These are phyloP conservation scores for Cyclotella choctawhatcheeana DNA, from an alignment of 108 stramenopile species.

Conservation along the genomic window DNA sequence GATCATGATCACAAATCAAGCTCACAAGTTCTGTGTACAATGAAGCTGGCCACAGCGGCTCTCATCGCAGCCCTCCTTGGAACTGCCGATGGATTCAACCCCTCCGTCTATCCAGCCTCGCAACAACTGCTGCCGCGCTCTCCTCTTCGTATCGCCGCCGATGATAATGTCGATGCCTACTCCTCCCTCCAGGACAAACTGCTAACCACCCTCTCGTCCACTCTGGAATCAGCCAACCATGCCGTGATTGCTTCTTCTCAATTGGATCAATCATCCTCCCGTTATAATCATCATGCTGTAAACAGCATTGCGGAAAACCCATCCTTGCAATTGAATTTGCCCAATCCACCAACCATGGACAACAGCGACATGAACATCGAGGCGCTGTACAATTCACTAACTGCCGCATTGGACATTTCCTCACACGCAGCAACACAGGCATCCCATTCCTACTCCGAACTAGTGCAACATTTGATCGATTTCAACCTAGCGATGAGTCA, in stretches of 20 bases:
- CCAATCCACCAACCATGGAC: too few species aligned
- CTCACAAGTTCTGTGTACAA: too few species aligned
- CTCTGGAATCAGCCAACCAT: slow-evolving; percentile 10
- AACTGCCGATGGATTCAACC: background rate
- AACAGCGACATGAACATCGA: slow-evolving; percentile 1
- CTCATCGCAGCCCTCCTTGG: background rate
- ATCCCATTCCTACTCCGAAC: background rate
- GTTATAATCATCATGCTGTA: background rate
- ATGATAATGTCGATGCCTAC: too few species aligned
- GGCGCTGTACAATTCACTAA: background rate
- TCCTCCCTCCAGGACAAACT: slow-evolving; percentile 2
- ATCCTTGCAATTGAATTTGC: background rate
- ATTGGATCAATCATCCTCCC: background rate
- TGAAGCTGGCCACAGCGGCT: background rate
- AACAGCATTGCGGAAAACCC: background rate
- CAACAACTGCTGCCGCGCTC: background rate
- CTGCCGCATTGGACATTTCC: slow-evolving; percentile 9
- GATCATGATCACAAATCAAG: too few species aligned
- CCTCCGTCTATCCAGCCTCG: slow-evolving; percentile 1
- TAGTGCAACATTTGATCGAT: background rate
- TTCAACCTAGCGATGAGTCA: slow-evolving; percentile 11
- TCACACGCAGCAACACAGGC: slow-evolving; percentile 12
- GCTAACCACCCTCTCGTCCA: slow-evolving; percentile 14
- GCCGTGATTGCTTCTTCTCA: slow-evolving; percentile 20
- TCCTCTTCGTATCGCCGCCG: background rate